These are phyloP conservation scores for Olyra latifolia DNA, from an alignment of 176 grass and related monocot genomes.

Conservation along the genomic window DNA sequence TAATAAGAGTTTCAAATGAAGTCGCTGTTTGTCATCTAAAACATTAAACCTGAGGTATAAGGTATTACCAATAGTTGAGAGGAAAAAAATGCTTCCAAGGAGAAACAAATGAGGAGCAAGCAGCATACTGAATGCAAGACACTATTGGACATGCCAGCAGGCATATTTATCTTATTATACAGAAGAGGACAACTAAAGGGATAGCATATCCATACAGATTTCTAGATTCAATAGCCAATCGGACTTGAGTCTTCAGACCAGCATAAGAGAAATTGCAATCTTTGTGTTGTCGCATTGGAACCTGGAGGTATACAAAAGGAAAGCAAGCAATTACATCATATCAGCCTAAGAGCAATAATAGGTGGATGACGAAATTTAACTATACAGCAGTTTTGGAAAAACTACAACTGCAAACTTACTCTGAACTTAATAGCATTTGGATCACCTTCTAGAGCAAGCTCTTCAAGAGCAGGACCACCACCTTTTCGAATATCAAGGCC, in stretches of 20 bases:
- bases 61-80: not conserved
- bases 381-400: slow-evolving; percentile 7
- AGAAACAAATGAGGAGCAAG: not conserved
- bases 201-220: slow-evolving; percentile 57
- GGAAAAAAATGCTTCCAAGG: not conserved
- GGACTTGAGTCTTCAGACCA: slow-evolving; percentile 97
- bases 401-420: slow-evolving; percentile 59
- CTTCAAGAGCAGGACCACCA: slow-evolving; percentile 93
- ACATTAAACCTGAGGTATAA: not conserved
- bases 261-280: slow-evolving; percentile 99
- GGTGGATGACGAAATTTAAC: slow-evolving; percentile 14
- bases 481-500: slow-evolving; percentile 95
- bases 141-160: slow-evolving; percentile 25
- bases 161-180: slow-evolving; percentile 7
- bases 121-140: slow-evolving; percentile 1
- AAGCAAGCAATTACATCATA: slow-evolving; percentile 25
- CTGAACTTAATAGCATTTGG: slow-evolving; percentile 71
- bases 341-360: not conserved
- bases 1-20: slow-evolving; percentile 7
- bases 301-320: slow-evolving; percentile 45
- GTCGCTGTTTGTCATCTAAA: slow-evolving; percentile 9
- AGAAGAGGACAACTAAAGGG: not conserved
- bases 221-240: slow-evolving; percentile 81
- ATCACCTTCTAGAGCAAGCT: slow-evolving; percentile 88
- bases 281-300: slow-evolving; percentile 96